Conservation (phyloP, 805 yeast species). For the Sugiyamaella boreocaroliniensis region DNA sequence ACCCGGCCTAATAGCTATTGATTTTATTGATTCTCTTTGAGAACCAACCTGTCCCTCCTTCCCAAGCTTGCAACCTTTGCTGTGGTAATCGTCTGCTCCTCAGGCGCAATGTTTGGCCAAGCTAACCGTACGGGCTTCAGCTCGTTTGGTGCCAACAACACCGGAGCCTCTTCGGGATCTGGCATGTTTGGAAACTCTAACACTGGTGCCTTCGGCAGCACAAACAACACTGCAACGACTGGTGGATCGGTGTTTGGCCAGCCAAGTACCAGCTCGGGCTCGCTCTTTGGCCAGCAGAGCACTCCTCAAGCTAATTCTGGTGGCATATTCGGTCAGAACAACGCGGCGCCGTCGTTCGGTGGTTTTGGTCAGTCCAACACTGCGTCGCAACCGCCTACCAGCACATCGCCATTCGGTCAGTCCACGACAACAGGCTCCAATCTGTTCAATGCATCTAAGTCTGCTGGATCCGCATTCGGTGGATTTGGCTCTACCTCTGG, state of each 20-base stretch:
- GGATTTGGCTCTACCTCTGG: conserved; percentile 30
- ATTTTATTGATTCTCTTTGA: no score
- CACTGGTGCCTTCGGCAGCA: conserved; percentile 4
- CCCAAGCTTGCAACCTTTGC: no score
- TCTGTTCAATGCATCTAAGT: conserved; percentile 18
- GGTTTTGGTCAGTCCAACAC: conserved; percentile 14
- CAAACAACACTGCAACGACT: neutral
- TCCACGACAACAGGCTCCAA: conserved; percentile 14
- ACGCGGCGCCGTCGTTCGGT: conserved; percentile 20
- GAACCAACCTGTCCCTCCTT: no score
- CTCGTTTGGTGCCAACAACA: conserved; percentile 18
- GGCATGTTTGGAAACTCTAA: conserved; percentile 18
- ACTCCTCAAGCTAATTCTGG: conserved; percentile 23
- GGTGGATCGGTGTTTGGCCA: conserved; percentile 19
- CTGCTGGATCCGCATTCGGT: conserved; percentile 24
- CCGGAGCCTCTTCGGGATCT: conserved; percentile 2
- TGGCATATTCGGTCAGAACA: conserved; percentile 24
- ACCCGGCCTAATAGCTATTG: neutral
- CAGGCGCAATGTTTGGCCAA: conserved; percentile 19
- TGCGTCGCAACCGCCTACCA: conserved; percentile 4
- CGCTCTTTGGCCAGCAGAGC: conserved; percentile 28
- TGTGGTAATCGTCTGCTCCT: no score
- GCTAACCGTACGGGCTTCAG: conserved; percentile 16
- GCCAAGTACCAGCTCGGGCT: conserved; percentile 10
- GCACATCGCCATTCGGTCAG: conserved; percentile 16